Base-by-base conservation (phyloP, 164 flowering plant species). In the Pachysandra terminalis region DNA sequence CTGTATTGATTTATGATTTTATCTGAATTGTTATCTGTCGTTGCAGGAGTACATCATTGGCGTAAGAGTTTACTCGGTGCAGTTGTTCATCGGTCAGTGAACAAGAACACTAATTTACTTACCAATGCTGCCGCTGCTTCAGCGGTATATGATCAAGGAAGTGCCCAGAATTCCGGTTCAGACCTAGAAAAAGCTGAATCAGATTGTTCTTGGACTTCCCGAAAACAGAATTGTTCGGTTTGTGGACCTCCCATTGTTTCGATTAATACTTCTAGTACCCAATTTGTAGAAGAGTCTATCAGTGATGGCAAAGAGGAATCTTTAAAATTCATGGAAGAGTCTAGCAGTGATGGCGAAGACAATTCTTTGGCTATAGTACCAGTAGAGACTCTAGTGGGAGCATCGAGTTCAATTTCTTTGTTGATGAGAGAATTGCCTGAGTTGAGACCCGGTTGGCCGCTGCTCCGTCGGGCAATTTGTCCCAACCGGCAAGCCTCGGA, bases 341-440 rank as follows among this genome's bases (percentile, higher is more conserved):
- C 74, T 24, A 59, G 45, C 22, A 75, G 76, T 62, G 73, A 41
- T n/a, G 51, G 24, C 15, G 77, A 60, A 55, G 85, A 81, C 16
- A 68, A 80, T 35, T 79, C 90, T 17, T 59, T 86, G 81, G 92
- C 94, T 68, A 54, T 90, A 59, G 90, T 86, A 28, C 86, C 97
- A 6, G 80, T 81, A 15, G 76, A 80, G 64, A 76, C 63, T 28
- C 24, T 13, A n/a, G 86, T 85, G 58, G 78, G 61, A 19, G 58
- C 26, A 55, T 55, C 58, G 5, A 55, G 58, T 55, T 55, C 26
- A 55, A 55, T 21, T 13, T 55, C 58, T 13, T 23, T 55, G 13
- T 23, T 23, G 58, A 55, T 55, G 0, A 6, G 58, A 9, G 26
- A 55, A 55, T 21, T 55, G 13, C 26, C 25, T 19, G 26, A 55